Evolutionary conservation across 768 basidiomycete genomes (phyloP).

Genomic region (Pleurotus eryngii): DNA sequence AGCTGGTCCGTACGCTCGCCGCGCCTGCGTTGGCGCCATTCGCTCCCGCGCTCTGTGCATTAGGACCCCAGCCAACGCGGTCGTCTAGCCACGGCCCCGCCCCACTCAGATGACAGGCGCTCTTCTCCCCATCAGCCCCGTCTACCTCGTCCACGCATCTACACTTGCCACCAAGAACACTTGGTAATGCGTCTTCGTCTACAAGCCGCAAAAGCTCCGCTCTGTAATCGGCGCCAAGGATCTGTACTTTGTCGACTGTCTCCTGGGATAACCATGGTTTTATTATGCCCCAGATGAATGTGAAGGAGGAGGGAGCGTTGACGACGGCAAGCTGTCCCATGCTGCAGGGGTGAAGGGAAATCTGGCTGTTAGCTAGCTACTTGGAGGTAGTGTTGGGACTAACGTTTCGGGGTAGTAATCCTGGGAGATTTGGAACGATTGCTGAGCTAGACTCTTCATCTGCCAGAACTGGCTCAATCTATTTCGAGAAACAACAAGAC

Average conservation of each 20-base stretch:
- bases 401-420: conserved; percentile 80
- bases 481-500: not conserved
- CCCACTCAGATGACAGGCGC: conserved; percentile 56
- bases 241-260: conserved; percentile 63
- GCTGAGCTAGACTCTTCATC: conserved; percentile 59
- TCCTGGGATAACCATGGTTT: conserved; percentile 75
- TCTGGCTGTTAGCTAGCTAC: not conserved
- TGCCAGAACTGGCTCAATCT: conserved; percentile 75
- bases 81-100: conserved; percentile 74
- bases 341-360: conserved; percentile 28
- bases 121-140: conserved; percentile 33
- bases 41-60: conserved; percentile 15
- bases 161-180: conserved; percentile 61
- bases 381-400: conserved; percentile 13
- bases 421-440: conserved; percentile 71
- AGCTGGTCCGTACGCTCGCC: not conserved
- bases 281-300: conserved; percentile 66
- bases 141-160: conserved; percentile 34
- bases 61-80: conserved; percentile 46
- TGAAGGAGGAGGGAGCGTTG: conserved; percentile 72
- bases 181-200: conserved; percentile 62
- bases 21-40: not conserved
- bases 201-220: conserved; percentile 54
- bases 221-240: conserved; percentile 61
- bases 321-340: conserved; percentile 73